Percentiles rank a stretch among this genome's conserved stretches.
Conservation (phyloP, 345 rosid species). For the Eucalyptus cloeziana region DNA sequence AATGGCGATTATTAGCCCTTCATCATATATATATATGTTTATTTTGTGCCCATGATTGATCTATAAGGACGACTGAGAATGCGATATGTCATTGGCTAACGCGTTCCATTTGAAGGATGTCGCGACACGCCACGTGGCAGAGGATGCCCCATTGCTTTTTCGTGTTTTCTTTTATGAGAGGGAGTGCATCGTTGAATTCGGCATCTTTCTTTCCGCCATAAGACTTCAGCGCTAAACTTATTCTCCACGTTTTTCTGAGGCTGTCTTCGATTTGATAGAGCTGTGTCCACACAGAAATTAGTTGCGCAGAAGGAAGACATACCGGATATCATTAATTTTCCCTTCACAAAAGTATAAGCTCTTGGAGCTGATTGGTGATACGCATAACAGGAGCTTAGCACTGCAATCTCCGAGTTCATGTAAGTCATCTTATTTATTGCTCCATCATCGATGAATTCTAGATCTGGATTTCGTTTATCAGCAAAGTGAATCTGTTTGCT, state of each 20-base stretch:
- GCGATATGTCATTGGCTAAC: not conserved
- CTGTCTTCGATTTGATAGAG: not conserved
- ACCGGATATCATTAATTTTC: not conserved
- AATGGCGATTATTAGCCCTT: not conserved
- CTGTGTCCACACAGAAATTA: not conserved
- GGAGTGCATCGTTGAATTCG: not conserved
- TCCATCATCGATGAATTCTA: not conserved
- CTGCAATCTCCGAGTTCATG: not conserved
- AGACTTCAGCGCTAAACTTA: not conserved
- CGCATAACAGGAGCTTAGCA: not conserved
- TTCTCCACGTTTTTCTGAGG: not conserved
- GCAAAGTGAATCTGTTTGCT: not conserved
- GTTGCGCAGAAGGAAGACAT: not conserved
- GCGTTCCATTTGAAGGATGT: not conserved
- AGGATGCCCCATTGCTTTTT: not conserved
- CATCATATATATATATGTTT: not conserved
- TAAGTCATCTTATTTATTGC: not conserved
- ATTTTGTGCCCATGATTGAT: not conserved
- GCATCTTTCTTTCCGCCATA: not conserved
- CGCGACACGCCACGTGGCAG: not conserved
- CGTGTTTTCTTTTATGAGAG: not conserved
- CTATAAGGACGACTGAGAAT: not conserved
- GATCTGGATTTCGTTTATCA: not conserved
- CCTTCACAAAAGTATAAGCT: not conserved
- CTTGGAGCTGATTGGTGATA: not conserved